Evolutionary conservation across 345 rosid genomes (phyloP).

Genomic region (Aethionema arabicum): DNA sequence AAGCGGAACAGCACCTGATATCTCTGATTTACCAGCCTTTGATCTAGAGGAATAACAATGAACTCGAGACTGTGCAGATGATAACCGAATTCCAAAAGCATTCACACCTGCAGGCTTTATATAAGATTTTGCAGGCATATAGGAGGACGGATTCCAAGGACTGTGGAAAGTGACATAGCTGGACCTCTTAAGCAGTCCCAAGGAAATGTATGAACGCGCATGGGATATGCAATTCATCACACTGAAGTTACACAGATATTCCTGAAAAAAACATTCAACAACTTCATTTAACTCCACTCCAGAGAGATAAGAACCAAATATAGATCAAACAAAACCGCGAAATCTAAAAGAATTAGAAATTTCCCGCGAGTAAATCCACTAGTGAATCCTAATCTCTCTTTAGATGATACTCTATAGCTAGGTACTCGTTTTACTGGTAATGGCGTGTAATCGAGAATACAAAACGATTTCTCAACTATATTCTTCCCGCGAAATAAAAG

Average conservation of each 20-base stretch:
- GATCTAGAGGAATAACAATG: constrained; percentile 52
- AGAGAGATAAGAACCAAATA: constrained; percentile 8
- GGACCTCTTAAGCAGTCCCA: constrained; percentile 45
- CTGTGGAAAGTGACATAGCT: constrained; percentile 34
- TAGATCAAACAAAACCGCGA: not conserved
- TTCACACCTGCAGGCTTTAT: constrained; percentile 31
- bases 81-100: constrained; percentile 33
- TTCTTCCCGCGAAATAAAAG: not conserved
- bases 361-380: not conserved
- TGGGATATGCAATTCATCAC: constrained; percentile 60
- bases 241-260: constrained; percentile 7
- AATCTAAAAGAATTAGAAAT: not conserved
- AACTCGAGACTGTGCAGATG: constrained; percentile 37
- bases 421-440: not conserved
- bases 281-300: not conserved
- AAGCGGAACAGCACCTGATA: constrained; percentile 30
- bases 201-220: constrained; percentile 48
- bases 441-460: not conserved
- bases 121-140: constrained; percentile 28
- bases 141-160: constrained; percentile 33
- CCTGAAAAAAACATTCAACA: constrained; percentile 7
- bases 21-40: constrained; percentile 31
- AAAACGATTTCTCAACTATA: not conserved
- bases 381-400: not conserved
- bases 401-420: not conserved